Conservation (phyloP, 768 basidiomycete species). For the Tephrocybe sp. region DNA sequence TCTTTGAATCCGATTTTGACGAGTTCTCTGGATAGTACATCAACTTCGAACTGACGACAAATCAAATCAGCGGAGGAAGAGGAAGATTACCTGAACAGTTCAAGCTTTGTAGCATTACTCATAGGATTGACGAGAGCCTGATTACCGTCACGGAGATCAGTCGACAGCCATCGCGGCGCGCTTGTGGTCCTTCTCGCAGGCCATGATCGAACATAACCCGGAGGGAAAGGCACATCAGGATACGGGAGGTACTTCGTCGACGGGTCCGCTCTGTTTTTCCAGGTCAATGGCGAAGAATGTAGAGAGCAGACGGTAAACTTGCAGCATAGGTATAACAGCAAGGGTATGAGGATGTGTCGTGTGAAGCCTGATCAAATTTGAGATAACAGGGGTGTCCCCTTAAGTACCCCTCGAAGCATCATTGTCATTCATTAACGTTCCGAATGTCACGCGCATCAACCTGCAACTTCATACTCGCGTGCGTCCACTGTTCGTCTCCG, state of each 20-base stretch:
- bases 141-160: constrained; percentile 83
- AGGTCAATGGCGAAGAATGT: constrained; percentile 1
- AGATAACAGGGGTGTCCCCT: not conserved
- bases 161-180: constrained; percentile 80
- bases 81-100: constrained; percentile 47
- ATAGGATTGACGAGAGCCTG: constrained; percentile 84
- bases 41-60: too few relatives aligned
- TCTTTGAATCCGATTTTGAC: constrained; percentile 82
- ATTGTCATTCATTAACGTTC: not conserved
- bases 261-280: constrained; percentile 51
- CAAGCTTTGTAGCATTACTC: constrained; percentile 62
- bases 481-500: not conserved
- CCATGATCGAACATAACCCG: constrained; percentile 61
- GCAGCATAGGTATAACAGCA: constrained; percentile 47
- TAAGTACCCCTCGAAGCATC: constrained; percentile 10
- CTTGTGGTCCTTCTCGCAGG: constrained; percentile 59
- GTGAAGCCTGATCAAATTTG: not conserved
- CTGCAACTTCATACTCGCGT: not conserved
- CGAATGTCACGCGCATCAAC: not conserved
- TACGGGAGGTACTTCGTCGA: constrained; percentile 74
- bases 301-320: constrained; percentile 19
- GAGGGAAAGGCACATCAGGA: constrained; percentile 54
- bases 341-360: not conserved
- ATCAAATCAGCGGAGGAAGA: too few relatives aligned
- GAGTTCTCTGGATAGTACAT: constrained; percentile 61